Conservation (phyloP, 345 rosid species). For the Lenwebbia sp. region DNA sequence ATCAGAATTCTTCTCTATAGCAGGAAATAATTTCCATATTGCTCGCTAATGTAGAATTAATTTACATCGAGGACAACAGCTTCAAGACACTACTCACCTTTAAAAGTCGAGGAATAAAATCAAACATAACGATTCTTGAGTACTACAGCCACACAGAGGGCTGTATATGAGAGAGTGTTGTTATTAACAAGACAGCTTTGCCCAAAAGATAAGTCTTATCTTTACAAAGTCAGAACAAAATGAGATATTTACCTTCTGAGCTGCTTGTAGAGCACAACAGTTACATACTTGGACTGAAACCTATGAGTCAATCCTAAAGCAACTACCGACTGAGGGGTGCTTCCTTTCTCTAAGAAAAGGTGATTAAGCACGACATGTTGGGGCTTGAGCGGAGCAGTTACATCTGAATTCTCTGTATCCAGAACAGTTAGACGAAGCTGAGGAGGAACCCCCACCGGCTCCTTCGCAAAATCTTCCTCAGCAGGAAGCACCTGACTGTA, state of each 20-base stretch:
- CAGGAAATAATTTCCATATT: not conserved
- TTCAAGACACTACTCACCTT: not conserved
- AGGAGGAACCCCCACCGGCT: slow-evolving; percentile 56
- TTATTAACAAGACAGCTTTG: slow-evolving; percentile 13
- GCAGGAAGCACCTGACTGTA: slow-evolving; percentile 52
- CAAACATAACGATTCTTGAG: not conserved
- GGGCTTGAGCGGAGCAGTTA: slow-evolving; percentile 47
- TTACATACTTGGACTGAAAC: slow-evolving; percentile 81
- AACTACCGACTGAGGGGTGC: slow-evolving; percentile 67
- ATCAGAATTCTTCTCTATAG: not conserved
- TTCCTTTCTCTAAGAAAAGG: slow-evolving; percentile 68
- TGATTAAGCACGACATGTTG: slow-evolving; percentile 88
- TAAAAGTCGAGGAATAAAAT: not conserved
- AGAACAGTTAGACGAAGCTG: slow-evolving; percentile 67
- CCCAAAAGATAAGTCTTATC: not conserved
- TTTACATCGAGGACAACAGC: not conserved
- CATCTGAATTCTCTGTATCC: slow-evolving; percentile 32
- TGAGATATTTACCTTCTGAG: slow-evolving; percentile 33
- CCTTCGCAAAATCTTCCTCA: slow-evolving; percentile 74
- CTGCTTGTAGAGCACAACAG: slow-evolving; percentile 86
- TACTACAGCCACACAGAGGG: not conserved
- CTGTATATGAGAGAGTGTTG: not conserved
- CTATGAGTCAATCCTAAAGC: slow-evolving; percentile 81
- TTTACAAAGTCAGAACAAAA: slow-evolving; percentile 9
- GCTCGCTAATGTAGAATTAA: not conserved